Conservation (phyloP, 495 filamentous ascomycete species). For the Mytilinidion resinicola region DNA sequence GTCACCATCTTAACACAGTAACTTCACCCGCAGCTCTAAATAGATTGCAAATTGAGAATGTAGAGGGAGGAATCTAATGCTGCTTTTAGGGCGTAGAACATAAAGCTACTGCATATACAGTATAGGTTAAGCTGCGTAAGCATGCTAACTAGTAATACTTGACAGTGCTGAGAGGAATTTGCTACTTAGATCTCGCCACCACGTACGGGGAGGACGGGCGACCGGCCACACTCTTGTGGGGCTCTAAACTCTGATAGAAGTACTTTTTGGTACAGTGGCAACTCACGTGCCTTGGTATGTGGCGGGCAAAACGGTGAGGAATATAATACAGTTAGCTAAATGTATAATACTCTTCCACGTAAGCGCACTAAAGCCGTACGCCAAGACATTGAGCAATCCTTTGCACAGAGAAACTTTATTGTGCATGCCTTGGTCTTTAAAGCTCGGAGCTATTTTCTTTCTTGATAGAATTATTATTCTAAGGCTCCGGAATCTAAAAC, state of each 20-base stretch:
- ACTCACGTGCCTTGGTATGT: no score
- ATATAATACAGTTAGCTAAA: no score
- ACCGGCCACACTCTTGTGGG: neutral
- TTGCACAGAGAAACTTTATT: no score
- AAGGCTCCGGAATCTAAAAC: no score
- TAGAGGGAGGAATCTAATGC: slow-evolving; percentile 5
- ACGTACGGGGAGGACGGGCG: neutral
- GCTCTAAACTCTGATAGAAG: neutral
- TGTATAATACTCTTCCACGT: no score
- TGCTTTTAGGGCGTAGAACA: slow-evolving; percentile 8
- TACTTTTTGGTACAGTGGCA: no score
- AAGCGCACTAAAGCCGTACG: no score
- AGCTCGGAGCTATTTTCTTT: no score
- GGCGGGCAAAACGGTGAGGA: no score
- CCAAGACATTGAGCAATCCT: no score
- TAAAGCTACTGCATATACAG: slow-evolving; percentile 5
- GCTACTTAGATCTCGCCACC: slow-evolving; percentile 10
- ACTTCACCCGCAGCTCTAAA: slow-evolving; percentile 1
- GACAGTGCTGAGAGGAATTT: slow-evolving; percentile 4
- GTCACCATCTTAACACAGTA: slow-evolving; percentile 7
- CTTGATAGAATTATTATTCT: no score
- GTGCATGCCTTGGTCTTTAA: no score
- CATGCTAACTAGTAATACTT: slow-evolving; percentile 11
- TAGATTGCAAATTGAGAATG: neutral
- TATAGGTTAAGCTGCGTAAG: slow-evolving; percentile 2